A percentile compares a stretch with the other conserved stretches of the same genome.
phyloP scores from a whole-genome alignment of 1,139 yeast species.

The Magnusiomyces clavatus region DNA sequence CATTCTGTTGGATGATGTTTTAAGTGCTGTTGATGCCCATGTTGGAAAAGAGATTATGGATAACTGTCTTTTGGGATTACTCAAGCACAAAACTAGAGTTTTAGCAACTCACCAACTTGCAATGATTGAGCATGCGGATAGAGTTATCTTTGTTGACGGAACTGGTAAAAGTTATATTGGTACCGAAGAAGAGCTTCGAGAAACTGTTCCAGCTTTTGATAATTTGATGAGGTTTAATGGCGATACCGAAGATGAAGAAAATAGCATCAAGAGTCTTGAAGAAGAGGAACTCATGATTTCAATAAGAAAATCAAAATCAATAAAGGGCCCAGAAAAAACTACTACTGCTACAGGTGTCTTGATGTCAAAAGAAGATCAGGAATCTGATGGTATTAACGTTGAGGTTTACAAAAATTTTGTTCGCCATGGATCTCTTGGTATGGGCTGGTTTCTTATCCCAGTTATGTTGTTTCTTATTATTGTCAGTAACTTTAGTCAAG shows the following conservation, averaged over 20 bases:
- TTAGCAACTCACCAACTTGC: conserved; percentile 83
- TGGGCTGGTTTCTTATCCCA: conserved; percentile 38
- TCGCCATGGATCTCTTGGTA: conserved; percentile 47
- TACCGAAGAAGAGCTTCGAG: conserved; percentile 44
- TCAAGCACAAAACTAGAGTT: conserved; percentile 57
- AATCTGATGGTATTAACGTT: conserved; percentile 41
- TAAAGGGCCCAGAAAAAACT: conserved; percentile 11
- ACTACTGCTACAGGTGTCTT: conserved; percentile 25
- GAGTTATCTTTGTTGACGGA: conserved; percentile 60
- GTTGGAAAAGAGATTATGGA: conserved; percentile 80
- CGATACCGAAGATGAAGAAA: conserved; percentile 25
- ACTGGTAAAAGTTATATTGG: conserved; percentile 60
- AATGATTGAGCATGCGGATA: conserved; percentile 58
- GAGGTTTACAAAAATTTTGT: conserved; percentile 47
- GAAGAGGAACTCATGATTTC: conserved; percentile 14
- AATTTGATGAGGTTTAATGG: conserved; percentile 45
- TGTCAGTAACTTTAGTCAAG: conserved; percentile 48
- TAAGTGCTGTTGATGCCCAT: conserved; percentile 87
- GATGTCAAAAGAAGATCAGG: conserved; percentile 43
- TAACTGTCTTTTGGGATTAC: conserved; percentile 52
- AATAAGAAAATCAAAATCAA: conserved; percentile 7
- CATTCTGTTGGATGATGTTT: conserved; percentile 71
- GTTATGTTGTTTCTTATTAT: conserved; percentile 36
- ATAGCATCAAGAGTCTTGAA: conserved; percentile 14
- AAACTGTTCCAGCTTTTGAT: conserved; percentile 41